Evolutionary conservation across 495 filamentous ascomycete genomes (phyloP), one percentile per base, ranked within the genome.

Genomic region (Darksidea phi): DNA sequence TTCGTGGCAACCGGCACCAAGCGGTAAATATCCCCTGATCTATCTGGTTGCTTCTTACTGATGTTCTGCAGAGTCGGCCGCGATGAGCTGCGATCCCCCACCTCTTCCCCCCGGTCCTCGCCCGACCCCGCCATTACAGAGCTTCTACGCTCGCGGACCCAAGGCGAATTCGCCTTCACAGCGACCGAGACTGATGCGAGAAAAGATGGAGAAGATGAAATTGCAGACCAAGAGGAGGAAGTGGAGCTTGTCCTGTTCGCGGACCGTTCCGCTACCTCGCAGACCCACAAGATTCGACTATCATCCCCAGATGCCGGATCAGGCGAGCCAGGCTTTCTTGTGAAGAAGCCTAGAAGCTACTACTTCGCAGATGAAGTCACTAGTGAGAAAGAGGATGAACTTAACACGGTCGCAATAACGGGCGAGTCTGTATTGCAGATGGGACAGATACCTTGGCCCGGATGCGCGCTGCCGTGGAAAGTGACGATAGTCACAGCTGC

Each of bases 161-260:
- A 46, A 6, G 25, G 56, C 21, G 43, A 61, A 6, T 61, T 43
- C 32, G 42, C 42, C 18, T 61, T 56, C 18, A 47, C 21, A 6
- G 17, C 52, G 1, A 23, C 11, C 12, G 8, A 23, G 10, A 15
- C 13, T 18, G 25, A 17, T 7, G 20, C 20, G 4, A 10, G 28
- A 32, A 32, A 32, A 32, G 3, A 32, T 32, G 28, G 28, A 32
- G 28, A 10, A 32, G 28, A 32, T 32, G 10, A 4, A 4, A 3
- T 10, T 32, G 28, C 28, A 32, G n/a, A 13, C 23, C 18, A 48
- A 50, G 48, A 46, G 13, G 57, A 53, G n/a, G 74, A 75, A 34
- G 79, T 80, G 48, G 76, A 75, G 21, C 83, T 85, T 68, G 74
- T 77, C 1, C 75, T 84, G 48, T 84, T 84, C 59, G 76, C 79